Evolutionary conservation across 2,329 filamentous ascomycete genomes (phyloP).

Genomic region (Penicillium glabrum): DNA sequence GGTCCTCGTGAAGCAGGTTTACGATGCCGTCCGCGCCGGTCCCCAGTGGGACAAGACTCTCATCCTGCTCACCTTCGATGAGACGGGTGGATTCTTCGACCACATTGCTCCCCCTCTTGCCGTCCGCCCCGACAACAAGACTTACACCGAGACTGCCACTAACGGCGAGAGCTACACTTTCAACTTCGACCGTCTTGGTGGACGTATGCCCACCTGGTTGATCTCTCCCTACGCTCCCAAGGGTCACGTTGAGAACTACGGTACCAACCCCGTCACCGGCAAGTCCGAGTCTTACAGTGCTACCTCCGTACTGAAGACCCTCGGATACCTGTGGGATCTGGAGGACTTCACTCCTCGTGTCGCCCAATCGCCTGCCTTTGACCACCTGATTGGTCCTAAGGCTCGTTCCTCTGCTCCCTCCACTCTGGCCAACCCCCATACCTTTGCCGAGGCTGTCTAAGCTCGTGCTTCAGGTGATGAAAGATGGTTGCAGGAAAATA

Average conservation of each 20-base stretch:
- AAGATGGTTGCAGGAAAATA: background rate
- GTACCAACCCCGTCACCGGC: slow-evolving; percentile 26
- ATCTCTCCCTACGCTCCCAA: slow-evolving; percentile 28
- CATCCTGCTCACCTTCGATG: slow-evolving; percentile 36
- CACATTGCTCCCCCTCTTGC: slow-evolving; percentile 36
- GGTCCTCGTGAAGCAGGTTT: slow-evolving; percentile 38
- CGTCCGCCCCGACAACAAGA: slow-evolving; percentile 34
- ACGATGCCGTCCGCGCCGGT: slow-evolving; percentile 35
- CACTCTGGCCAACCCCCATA: slow-evolving; percentile 22
- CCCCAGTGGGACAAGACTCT: slow-evolving; percentile 39
- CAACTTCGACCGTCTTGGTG: slow-evolving; percentile 28
- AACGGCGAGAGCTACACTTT: slow-evolving; percentile 29
- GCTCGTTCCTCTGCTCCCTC: slow-evolving; percentile 8
- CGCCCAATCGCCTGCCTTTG: slow-evolving; percentile 29
- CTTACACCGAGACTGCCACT: slow-evolving; percentile 33
- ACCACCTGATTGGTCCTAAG: slow-evolving; percentile 27
- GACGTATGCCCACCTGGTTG: slow-evolving; percentile 32
- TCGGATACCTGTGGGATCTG: slow-evolving; percentile 33
- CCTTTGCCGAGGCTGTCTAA: slow-evolving; percentile 23
- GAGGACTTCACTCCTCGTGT: slow-evolving; percentile 31
- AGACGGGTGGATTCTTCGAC: slow-evolving; percentile 40
- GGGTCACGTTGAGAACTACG: slow-evolving; percentile 30
- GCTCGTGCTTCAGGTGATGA: background rate
- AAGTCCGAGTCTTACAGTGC: slow-evolving; percentile 26
- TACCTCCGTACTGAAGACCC: slow-evolving; percentile 33